These are phyloP conservation scores for Dalechampia spathulata DNA, from an alignment of 441 rosid genomes.

Conservation along the genomic window DNA sequence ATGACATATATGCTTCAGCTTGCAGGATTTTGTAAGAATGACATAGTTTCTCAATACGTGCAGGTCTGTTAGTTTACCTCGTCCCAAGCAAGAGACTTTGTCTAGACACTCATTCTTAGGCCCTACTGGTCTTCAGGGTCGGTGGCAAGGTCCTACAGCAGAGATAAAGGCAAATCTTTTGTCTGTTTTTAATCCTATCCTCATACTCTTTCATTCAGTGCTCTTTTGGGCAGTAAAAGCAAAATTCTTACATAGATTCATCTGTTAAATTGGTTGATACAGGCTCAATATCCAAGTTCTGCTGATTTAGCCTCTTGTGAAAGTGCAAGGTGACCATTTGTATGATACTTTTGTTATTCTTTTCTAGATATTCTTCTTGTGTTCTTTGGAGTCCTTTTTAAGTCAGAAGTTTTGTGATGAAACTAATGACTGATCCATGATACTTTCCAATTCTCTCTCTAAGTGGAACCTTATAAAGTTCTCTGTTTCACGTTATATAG, in stretches of 20 bases:
- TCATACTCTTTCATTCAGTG: too few relatives aligned
- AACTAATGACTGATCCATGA: neutral
- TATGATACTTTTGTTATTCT: neutral
- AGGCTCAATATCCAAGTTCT: conserved; percentile 91
- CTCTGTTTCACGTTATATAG: conserved; percentile 35
- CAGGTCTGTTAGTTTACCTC: conserved; percentile 68
- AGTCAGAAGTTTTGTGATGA: neutral
- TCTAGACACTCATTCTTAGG: conserved; percentile 93
- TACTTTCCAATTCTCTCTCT: conserved; percentile 5
- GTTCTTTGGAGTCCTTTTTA: too few relatives aligned
- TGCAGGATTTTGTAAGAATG: too few relatives aligned
- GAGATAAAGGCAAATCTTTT: conserved; percentile 53
- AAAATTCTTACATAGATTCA: too few relatives aligned
- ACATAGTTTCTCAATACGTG: conserved; percentile 17
- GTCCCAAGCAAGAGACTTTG: conserved; percentile 81
- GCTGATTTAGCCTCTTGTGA: conserved; percentile 41
- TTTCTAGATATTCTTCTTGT: too few relatives aligned
- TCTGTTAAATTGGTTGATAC: conserved; percentile 19
- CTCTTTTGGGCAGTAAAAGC: too few relatives aligned
- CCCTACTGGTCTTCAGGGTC: conserved; percentile 79
- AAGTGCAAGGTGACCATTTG: conserved; percentile 37
- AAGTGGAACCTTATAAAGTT: conserved; percentile 17
- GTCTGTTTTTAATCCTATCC: neutral
- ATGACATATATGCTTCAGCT: too few relatives aligned
- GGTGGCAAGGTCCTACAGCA: conserved; percentile 74